Evolutionary conservation across 2,329 filamentous ascomycete genomes (phyloP), one percentile per base, ranked within the genome.

Genomic region (Monilinia fructicola): DNA sequence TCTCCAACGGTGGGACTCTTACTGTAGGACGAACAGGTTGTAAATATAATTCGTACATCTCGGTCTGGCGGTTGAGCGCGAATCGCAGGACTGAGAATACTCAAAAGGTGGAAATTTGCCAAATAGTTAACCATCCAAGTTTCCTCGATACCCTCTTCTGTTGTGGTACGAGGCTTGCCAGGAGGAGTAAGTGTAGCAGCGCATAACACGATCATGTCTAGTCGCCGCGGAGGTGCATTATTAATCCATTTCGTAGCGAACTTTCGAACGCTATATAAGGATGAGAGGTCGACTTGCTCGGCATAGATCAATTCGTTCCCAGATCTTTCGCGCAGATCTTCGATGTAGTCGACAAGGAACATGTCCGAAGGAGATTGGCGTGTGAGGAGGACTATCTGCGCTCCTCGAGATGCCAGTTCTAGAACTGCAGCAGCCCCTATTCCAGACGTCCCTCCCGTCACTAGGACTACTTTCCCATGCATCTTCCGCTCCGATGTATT

Each of bases 181-280:
- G 84, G 85, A 2, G 92, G 89, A 5, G 90, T 91, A 71, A 93
- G 81, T 0, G 89, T 90, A 54, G 90, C 90, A 12, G 90, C 95
- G 77, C 93, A 97, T 23, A 99, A 83, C 26, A 99, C 85, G 56
- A 99, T 81, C 87, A 94, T 93, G 77, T 99, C 95, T 9, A 99
- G 81, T 58, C 96, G 84, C 66, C 96, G 85, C 11, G 93, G 92
- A 3, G 95, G 94, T 28, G 91, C 86, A 77, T 97, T 98, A 78
- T 99, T 94, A 71, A 99, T 92, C 94, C 96, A 99, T 81, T 92
- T 94, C 0, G 95, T 99, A 16, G 95, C 95, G 77, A 99, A 99
- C 69, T 89, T 84, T 50, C 95, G 90, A 73, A 99, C 89, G 77
- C 91, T 96, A 77, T 97, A 87, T n/a, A 99, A 82, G 21, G 90